Base-by-base conservation (phyloP, 805 yeast genomes). In the Candida sonorensis region DNA sequence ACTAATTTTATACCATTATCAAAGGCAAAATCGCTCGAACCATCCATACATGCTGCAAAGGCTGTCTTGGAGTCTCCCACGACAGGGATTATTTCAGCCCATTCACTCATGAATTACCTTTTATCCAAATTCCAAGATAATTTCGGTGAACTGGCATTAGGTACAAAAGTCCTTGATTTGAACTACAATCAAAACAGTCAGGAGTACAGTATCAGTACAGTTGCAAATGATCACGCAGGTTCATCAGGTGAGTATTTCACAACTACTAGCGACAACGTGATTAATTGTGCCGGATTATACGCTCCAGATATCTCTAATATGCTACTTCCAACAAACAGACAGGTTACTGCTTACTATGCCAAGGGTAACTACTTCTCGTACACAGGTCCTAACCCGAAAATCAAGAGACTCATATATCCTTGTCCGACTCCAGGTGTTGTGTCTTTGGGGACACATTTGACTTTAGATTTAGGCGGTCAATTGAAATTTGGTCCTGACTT, bases 391-490 rank as follows among this genome's bases (percentile, higher is more conserved):
- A 67, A 66, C 17, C 53, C 65, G 2, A 62, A 66, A 14, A 73
- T 78, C 4, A 51, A 62, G 33, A 59, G 84, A 36, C 54, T 80
- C 21, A 61, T 87, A 1, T 87, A 87, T 53, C 96, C 96, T 1
- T 80, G 85, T 35, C 85, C 86, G 1, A 76, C 79, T n/a, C 69
- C 69, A 6, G 70, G 74, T 32, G 71, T 77, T 0, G 67, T 81
- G n/a, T 82, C 94, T 0, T 61, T 88, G 35, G 97, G 97, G 0
- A 83, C 92, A 0, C 97, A 87, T 60, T 59, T 88, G 40, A 87
- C 97, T 0, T 60, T 88, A 19, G 94, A 84, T 47, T 57, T 87
- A 34, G 87, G 82, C 3, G 92, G 94, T 0, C 79, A 77, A 43
- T 58, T 87, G 17, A 69, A 73, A 41, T 87, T 87, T 52, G 97